These are phyloP conservation scores for Ustilago hordei DNA, from an alignment of 1,284 basidiomycete genomes.

Conservation along the genomic window DNA sequence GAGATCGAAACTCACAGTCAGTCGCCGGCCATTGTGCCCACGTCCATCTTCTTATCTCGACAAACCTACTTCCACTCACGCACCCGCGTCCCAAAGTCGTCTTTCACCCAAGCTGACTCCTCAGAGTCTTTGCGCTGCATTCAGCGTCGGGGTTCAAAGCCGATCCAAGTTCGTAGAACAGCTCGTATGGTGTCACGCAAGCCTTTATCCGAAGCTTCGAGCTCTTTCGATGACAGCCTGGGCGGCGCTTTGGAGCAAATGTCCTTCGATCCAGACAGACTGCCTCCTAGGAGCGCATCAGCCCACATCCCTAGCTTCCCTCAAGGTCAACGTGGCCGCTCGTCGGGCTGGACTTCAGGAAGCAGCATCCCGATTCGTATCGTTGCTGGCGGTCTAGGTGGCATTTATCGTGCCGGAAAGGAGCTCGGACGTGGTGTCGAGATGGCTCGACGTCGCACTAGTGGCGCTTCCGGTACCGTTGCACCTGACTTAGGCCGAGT, in stretches of 20 bases:
- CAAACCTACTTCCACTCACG: conserved; percentile 48
- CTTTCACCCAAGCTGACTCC: neutral
- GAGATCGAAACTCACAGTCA: conserved; percentile 56
- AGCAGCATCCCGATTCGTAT: conserved; percentile 54
- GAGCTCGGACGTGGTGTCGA: conserved; percentile 52
- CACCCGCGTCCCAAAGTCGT: conserved; percentile 5
- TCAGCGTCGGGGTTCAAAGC: conserved; percentile 22
- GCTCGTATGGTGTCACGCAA: conserved; percentile 36
- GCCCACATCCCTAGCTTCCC: conserved; percentile 48
- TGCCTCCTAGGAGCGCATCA: conserved; percentile 30
- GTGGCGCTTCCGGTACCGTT: conserved; percentile 18
- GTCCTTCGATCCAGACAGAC: conserved; percentile 23
- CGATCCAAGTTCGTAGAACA: conserved; percentile 38
- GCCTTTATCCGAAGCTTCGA: conserved; percentile 15
- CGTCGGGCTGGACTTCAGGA: conserved; percentile 39
- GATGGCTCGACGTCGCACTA: conserved; percentile 36
- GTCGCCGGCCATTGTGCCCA: conserved; percentile 37
- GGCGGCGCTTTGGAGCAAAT: conserved; percentile 37
- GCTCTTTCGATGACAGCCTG: conserved; percentile 38
- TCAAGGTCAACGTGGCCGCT: conserved; percentile 42
- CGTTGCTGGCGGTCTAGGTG: conserved; percentile 47
- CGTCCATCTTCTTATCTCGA: conserved; percentile 44
- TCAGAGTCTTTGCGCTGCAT: conserved; percentile 14
- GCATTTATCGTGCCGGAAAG: conserved; percentile 45
- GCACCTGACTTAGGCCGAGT: neutral